Percentiles rank a stretch among this genome's conserved stretches.
These are phyloP conservation scores for Theileria sp. DNA, from an alignment of 169 alveolate species.

Conservation along the genomic window DNA sequence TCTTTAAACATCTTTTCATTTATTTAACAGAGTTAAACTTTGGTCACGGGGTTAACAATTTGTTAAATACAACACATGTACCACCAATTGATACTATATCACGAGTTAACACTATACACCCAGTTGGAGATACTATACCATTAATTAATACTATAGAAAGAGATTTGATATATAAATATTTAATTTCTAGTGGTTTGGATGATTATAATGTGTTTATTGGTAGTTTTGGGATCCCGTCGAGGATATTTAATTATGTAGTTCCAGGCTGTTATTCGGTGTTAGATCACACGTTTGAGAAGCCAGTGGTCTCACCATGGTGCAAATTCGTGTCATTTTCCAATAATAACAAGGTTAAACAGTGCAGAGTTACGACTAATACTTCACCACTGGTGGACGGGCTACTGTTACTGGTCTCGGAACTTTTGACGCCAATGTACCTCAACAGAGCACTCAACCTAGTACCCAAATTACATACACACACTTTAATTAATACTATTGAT, in stretches of 20 bases:
- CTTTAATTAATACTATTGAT: not conserved
- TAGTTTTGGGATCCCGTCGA: conserved; percentile 46
- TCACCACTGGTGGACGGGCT: conserved; percentile 54
- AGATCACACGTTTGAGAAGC: conserved; percentile 50
- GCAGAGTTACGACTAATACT: conserved; percentile 31
- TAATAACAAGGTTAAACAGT: conserved; percentile 8
- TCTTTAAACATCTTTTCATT: conserved; percentile 12
- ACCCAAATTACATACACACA: conserved; percentile 18
- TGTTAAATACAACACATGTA: too few species aligned
- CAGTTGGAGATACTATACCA: too few species aligned
- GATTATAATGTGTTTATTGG: conserved; percentile 10
- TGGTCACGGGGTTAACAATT: too few species aligned
- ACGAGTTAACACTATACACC: too few species aligned
- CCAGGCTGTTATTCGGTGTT: conserved; percentile 55
- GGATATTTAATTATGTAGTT: conserved; percentile 40
- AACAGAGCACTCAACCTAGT: conserved; percentile 26
- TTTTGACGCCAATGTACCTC: conserved; percentile 46
- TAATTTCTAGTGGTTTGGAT: conserved; percentile 10
- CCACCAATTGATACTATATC: too few species aligned
- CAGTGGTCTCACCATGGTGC: conserved; percentile 62
- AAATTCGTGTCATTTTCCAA: conserved; percentile 39
- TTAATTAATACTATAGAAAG: not conserved
- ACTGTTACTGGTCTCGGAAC: conserved; percentile 10
- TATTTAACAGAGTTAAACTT: not conserved
- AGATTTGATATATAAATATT: conserved; percentile 6